Base-by-base conservation (phyloP, 768 basidiomycete species). In the Filobasidium floriforme region DNA sequence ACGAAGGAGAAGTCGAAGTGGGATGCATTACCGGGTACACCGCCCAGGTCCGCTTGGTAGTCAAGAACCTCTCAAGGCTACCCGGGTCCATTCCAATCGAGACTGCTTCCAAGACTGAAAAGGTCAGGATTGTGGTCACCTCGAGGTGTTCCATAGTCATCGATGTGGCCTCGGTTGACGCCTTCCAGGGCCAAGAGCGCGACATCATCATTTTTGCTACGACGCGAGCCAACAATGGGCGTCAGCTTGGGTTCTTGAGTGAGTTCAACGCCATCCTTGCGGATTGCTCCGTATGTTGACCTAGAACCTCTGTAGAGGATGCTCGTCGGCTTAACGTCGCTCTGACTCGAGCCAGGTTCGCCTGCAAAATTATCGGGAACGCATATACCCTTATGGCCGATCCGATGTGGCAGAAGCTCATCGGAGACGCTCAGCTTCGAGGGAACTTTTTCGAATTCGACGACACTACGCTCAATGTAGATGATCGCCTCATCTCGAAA, bases 171-270 rank as follows among this genome's bases (percentile, higher is more conserved):
- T 93, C 92, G 0, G 92, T 96, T 14, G 92, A 96, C 72, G 92
- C 91, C n/a, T 96, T 93, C 76, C 90, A 96, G 77, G 92, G 92
- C 12, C 84, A 90, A 55, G 90, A 96, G 80, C 94, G 94, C 80
- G 88, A 90, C 29, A 85, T 94, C 51, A 89, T 96, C 69, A 83
- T 96, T 49, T 92, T 96, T 77, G 90, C 89, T 44, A 92, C 91
- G 3, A 91, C 92, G 60, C 83, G 92, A 61, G 89, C 89, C 76
- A 96, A 96, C 72, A 71, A 81, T 1, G 79, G 78, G 0, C 90
- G 90, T 11, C 81, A 85, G 65, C 90, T 96, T 72, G 92, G 92
- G 0, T 96, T 96, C 79, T 82, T 96, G 26, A 57, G 54, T 57
- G 54, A 57, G 54, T 57, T 22, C 5, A 22, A 15, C 46, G 46